Conservation (phyloP, 2,329 filamentous ascomycete species). For the Didymosphaeria variabile region DNA sequence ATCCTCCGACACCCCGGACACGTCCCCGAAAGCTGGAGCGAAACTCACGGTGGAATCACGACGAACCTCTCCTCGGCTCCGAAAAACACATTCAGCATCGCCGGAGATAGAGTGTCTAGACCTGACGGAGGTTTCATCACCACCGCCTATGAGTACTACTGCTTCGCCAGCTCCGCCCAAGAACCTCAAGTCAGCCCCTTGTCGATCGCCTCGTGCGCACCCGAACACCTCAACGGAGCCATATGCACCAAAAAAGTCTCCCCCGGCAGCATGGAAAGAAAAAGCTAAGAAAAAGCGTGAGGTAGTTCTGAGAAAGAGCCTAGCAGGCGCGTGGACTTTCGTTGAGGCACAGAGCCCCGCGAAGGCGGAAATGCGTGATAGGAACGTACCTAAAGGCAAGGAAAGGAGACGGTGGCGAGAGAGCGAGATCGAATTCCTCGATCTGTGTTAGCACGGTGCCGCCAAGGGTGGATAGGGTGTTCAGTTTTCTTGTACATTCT, state of each 20-base stretch:
- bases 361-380: background rate
- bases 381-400: conserved; percentile 29
- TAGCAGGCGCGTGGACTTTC: conserved; percentile 44
- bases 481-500: background rate
- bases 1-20: conserved; percentile 13
- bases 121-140: conserved; percentile 13
- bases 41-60: conserved; percentile 11
- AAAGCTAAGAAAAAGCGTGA: conserved; percentile 41
- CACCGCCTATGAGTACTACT: conserved; percentile 12
- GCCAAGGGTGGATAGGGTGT: too few species aligned
- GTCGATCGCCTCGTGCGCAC: conserved; percentile 35
- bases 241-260: conserved; percentile 15
- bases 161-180: background rate
- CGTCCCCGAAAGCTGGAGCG: conserved; percentile 5
- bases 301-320: conserved; percentile 42
- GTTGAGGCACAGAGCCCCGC: conserved; percentile 36
- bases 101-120: conserved; percentile 21
- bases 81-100: conserved; percentile 19
- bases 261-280: conserved; percentile 42
- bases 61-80: conserved; percentile 35
- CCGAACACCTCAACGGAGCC: conserved; percentile 18
- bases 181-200: conserved; percentile 14
- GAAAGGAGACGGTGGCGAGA: conserved; percentile 45
- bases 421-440: conserved; percentile 48
- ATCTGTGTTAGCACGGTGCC: conserved; percentile 28